Evolutionary conservation across 139 green algal species (phyloP).

Genomic region (Nannochloris sp.): DNA sequence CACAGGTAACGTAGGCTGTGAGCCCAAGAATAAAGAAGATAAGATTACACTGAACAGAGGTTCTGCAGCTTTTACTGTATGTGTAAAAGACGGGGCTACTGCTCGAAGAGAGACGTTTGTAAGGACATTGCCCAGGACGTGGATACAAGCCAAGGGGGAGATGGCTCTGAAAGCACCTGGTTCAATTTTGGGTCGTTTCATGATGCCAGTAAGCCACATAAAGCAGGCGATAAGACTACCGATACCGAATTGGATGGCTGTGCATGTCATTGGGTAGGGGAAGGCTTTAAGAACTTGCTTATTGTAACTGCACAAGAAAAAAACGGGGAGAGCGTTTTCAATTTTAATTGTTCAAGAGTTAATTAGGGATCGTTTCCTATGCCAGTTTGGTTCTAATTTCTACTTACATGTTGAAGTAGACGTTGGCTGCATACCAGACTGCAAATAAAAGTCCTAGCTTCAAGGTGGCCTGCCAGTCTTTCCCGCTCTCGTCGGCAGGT

Average conservation of each 20-base stretch:
- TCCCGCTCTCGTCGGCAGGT: neutral
- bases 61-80: conserved; percentile 99
- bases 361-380: neutral
- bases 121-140: conserved; percentile 94
- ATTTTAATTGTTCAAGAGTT: neutral
- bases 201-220: conserved; percentile 65
- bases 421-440: conserved; percentile 94
- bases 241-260: conserved; percentile 80
- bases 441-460: conserved; percentile 62
- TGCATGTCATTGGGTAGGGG: conserved; percentile 79
- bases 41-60: conserved; percentile 92
- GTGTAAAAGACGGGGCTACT: conserved; percentile 97
- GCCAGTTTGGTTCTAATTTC: neutral
- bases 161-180: conserved; percentile 47
- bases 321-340: neutral
- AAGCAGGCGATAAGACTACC: conserved; percentile 51
- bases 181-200: conserved; percentile 31
- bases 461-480: neutral
- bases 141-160: conserved; percentile 85
- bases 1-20: conserved; percentile 57
- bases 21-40: conserved; percentile 77
- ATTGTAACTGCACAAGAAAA: conserved; percentile 63
- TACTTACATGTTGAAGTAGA: conserved; percentile 97
- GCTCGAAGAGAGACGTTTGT: conserved; percentile 94
- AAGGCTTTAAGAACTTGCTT: conserved; percentile 87